Conservation (phyloP, 345 rosid genomes). For the Xanthoceras sorbifolium region DNA sequence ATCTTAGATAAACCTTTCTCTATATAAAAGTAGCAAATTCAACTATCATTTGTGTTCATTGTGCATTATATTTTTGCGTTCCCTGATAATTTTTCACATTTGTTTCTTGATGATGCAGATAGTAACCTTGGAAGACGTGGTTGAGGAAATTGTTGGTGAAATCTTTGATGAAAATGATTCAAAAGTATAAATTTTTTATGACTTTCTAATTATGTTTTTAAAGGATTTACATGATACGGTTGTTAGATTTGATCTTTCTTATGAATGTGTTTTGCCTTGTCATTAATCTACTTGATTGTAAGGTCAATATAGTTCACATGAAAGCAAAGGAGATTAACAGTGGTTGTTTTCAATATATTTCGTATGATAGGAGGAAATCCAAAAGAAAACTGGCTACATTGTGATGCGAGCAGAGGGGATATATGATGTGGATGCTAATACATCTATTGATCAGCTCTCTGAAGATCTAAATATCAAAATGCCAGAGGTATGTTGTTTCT, state of each 20-base stretch:
- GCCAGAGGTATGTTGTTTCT: conserved; percentile 73
- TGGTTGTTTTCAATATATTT: neutral
- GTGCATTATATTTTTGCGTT: neutral
- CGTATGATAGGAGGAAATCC: conserved; percentile 84
- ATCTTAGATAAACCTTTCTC: neutral
- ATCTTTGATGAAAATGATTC: conserved; percentile 98
- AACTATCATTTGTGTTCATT: neutral
- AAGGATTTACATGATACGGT: neutral
- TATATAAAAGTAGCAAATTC: neutral
- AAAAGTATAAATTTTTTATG: conserved; percentile 50
- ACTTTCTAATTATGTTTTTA: neutral
- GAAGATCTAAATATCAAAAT: conserved; percentile 92
- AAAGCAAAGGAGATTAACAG: neutral
- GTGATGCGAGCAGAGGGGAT: conserved; percentile 96
- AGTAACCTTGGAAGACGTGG: conserved; percentile 95
- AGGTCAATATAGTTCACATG: neutral
- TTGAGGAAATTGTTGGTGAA: conserved; percentile 98
- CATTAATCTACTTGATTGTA: neutral
- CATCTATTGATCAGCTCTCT: conserved; percentile 92
- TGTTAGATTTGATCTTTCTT: neutral
- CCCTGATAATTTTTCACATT: conserved; percentile 5
- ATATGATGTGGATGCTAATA: conserved; percentile 96
- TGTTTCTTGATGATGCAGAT: conserved; percentile 53
- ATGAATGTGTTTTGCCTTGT: neutral
- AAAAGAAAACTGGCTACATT: conserved; percentile 96